These are phyloP conservation scores for Pterocarpus macrocarpus DNA, from an alignment of 306 rosid genomes.

Conservation along the genomic window DNA sequence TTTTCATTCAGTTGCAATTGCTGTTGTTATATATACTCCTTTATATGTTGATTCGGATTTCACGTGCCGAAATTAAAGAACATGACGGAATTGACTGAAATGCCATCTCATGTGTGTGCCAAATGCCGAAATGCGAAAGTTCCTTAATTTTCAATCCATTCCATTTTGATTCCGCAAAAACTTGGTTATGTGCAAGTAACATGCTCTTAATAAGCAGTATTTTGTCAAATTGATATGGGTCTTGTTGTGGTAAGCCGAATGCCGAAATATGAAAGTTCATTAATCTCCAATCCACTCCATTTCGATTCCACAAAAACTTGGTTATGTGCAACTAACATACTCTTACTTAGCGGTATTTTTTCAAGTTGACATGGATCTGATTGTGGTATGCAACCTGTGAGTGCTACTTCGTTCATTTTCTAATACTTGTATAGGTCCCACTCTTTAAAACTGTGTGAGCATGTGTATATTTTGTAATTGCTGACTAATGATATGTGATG, in stretches of 20 bases:
- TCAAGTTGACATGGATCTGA: not conserved
- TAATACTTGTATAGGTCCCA: slow-evolving; percentile 11
- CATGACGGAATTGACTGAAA: slow-evolving; percentile 9
- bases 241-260: not conserved
- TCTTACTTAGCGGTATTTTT: not conserved
- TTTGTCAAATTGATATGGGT: not conserved
- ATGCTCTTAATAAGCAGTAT: not conserved
- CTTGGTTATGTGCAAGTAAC: not conserved
- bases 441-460: slow-evolving; percentile 3
- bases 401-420: not conserved
- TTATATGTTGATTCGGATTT: not conserved
- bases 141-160: not conserved
- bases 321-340: not conserved
- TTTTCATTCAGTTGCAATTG: slow-evolving; percentile 1
- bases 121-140: not conserved
- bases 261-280: not conserved
- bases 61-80: slow-evolving; percentile 6
- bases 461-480: slow-evolving; percentile 21
- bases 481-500: slow-evolving; percentile 6
- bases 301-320: not conserved
- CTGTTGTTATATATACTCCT: not conserved
- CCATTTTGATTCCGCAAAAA: not conserved
- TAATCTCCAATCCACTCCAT: not conserved
- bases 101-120: not conserved
- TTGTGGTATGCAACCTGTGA: not conserved